Evolutionary conservation across 768 basidiomycete genomes (phyloP).

Genomic region (Tulasnella sp.): DNA sequence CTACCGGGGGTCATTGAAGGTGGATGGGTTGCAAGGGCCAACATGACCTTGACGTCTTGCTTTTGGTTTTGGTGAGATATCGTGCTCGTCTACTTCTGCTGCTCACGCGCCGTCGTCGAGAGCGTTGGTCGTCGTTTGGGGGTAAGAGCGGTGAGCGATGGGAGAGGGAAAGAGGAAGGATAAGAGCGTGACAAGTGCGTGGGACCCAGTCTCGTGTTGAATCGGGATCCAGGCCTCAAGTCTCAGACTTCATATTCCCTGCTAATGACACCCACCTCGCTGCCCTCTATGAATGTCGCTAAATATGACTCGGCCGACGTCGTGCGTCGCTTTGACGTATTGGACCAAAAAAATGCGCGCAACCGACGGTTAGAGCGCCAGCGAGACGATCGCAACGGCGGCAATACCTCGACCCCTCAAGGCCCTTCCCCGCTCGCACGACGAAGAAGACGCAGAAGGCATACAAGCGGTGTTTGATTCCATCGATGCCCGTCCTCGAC

Average conservation of each 20-base stretch:
- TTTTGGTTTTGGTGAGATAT: not conserved
- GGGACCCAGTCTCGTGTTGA: not conserved
- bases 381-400: not conserved
- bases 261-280: not conserved
- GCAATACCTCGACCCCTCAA: conserved; percentile 5
- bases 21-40: not conserved
- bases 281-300: too few species aligned
- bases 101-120: not conserved
- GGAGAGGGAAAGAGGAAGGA: not conserved
- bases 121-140: not conserved
- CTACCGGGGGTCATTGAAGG: not conserved
- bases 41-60: not conserved
- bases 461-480: not conserved
- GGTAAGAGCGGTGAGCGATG: not conserved
- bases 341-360: not conserved
- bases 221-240: not conserved
- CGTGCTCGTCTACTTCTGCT: not conserved
- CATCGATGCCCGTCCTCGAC: not conserved
- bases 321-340: not conserved
- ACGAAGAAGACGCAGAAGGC: not conserved
- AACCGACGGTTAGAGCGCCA: not conserved
- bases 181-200: not conserved
- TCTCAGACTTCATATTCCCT: not conserved
- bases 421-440: not conserved
- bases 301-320: not conserved